Evolutionary conservation across 176 grass and related monocot genomes (phyloP).

Genomic region (Oryza coarctata): DNA sequence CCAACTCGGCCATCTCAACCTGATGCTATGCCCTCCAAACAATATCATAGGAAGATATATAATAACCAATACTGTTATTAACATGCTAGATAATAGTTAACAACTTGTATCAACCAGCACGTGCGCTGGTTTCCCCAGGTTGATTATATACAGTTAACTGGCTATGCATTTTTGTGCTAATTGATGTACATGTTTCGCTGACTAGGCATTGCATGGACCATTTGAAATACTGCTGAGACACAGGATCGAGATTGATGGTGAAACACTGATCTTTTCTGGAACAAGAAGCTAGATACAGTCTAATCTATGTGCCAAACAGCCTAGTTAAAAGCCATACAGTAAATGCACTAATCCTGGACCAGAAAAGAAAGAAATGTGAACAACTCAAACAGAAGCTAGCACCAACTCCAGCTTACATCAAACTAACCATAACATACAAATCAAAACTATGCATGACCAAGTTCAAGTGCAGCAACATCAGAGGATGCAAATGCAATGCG

Average conservation of each 20-base stretch:
- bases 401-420: constrained; percentile 11
- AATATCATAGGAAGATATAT: neutral
- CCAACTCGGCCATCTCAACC: constrained; percentile 86
- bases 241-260: constrained; percentile 21
- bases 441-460: neutral
- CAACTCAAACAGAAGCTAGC: neutral
- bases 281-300: neutral
- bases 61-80: too few relatives aligned
- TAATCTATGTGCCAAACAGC: neutral
- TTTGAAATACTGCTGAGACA: neutral
- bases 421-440: neutral
- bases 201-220: neutral
- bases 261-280: neutral
- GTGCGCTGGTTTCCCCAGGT: neutral
- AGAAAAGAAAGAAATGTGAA: neutral
- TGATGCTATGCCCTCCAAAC: neutral
- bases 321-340: neutral
- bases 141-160: neutral
- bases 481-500: constrained; percentile 2
- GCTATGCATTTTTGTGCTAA: neutral
- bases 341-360: neutral
- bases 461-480: neutral
- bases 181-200: neutral
- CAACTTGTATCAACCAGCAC: neutral
- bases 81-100: too few relatives aligned